Evolutionary conservation across 2,329 filamentous ascomycete species (phyloP), one percentile per base, ranked within the genome.

Genomic region (Colletotrichum gigasporum): DNA sequence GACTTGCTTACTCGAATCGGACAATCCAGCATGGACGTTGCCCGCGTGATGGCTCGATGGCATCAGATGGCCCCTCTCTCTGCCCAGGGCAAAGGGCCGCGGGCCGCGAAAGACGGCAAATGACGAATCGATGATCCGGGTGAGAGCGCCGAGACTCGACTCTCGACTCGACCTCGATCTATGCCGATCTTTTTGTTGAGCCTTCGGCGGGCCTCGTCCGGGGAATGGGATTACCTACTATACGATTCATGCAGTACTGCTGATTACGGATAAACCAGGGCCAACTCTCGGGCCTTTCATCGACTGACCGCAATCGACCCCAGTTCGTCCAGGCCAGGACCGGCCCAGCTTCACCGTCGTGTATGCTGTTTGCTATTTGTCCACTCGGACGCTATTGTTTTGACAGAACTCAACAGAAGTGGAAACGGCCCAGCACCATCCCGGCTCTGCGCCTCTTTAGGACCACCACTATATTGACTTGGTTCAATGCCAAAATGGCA

Each of bases 371-470:
- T n/a, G n/a, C n/a, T n/a, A n/a, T 61, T 52, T 55, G n/a, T 12
- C 11, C 3, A 16, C 48, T 35, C 20, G 22, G 41, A 51, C 62
- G 30, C 50, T 55, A 55, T 51, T 62, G 61, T 61, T 62, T 62
- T 42, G 34, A 50, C 26, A 16, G 24, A 37, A 59, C 56, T 50
- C 62, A 62, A 55, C 35, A 62, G 48, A 65, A 65, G 62, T 65
- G 56, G 62, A 20, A 55, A 50, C 57, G 18, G 22, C 28, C 57
- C 18, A 51, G 42, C 48, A 44, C n/a, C 28, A 47, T 50, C 56
- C 62, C 26, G 48, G 62, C n/a, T 55, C 42, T 22, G 10, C 35
- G 42, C 56, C n/a, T 47, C 22, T 16, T 18, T 18, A 35, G 16
- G 37, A 39, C 42, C 48, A 55, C 41, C 35, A 62, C 34, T 26